Base-by-base conservation (phyloP, 768 basidiomycete genomes). In the Tylopilus plumbeoviolaceoides region DNA sequence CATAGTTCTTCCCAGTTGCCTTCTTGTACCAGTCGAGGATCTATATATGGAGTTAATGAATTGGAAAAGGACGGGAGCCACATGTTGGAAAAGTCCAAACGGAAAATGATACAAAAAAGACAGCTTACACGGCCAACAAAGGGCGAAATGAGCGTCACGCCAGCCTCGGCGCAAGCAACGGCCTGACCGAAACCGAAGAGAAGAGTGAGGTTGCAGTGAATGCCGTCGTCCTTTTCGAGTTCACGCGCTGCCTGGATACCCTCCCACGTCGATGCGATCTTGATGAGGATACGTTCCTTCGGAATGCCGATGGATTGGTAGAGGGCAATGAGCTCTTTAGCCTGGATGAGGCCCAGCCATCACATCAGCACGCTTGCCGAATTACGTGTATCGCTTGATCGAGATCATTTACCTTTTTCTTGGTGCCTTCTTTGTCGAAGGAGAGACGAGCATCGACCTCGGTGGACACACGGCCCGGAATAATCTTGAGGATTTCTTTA, bases 11-110 rank as follows among this genome's bases (percentile, higher is more conserved):
- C 44, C 92, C 92, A 53, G 89, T 84, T 62, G 73, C 61, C 75
- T 92, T 91, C 85, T 99, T 99, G 87, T 99, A 84, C 94, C 94
- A 99, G 75, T 99, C 97, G 60, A 99, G 89, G 70, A 98, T 99
- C 90, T 91, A 61, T 20, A 50, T 38, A 51, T 39, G 21, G 42
- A 21, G 48, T 48, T 10, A 59, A 53, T 52, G 40, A 57, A 59
- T 47, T 45, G 54, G 17, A 38, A 38, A 36, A 35, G 4, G 10
- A 17, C 17, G 41, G 41, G 45, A 50, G 54, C 40, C 45, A 56
- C 59, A 60, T 39, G 43, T 53, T 40, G 47, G 43, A 56, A 57
- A 44, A 31, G 50, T 53, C 35, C 38, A 15, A 58, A 59, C 43
- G 48, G 53, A 51, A 20, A 41, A 30, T 11, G 8, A 30, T 7